phyloP scores from a whole-genome alignment of 2,329 filamentous ascomycete species.

The Aspergillus sp. region DNA sequence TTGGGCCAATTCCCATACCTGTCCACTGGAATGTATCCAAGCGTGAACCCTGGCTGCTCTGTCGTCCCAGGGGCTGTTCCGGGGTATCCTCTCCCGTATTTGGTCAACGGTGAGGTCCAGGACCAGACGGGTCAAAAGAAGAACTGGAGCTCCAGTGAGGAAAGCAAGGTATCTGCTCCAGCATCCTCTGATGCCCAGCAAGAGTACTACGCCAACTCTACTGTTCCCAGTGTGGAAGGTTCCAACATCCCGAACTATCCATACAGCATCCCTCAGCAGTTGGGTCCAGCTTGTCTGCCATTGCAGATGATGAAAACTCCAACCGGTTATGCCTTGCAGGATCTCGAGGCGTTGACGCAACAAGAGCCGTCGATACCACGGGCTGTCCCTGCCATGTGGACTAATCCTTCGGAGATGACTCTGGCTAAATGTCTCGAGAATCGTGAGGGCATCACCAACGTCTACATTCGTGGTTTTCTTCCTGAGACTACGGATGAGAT shows the following conservation, averaged over 20 bases:
- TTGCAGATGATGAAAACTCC: conserved; percentile 42
- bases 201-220: conserved; percentile 55
- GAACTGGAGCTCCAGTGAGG: conserved; percentile 37
- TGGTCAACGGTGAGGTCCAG: conserved; percentile 29
- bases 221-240: conserved; percentile 48
- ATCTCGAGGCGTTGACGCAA: conserved; percentile 59
- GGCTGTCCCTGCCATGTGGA: conserved; percentile 78
- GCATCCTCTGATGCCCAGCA: conserved; percentile 58
- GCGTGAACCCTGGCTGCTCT: conserved; percentile 24
- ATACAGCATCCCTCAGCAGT: conserved; percentile 60
- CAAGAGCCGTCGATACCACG: conserved; percentile 77
- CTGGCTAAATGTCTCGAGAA: conserved; percentile 94
- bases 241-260: conserved; percentile 42
- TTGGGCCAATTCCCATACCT: conserved; percentile 31
- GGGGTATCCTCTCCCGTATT: conserved; percentile 32
- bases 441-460: conserved; percentile 89
- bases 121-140: conserved; percentile 31
- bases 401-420: conserved; percentile 78
- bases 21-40: conserved; percentile 30
- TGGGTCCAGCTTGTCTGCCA: conserved; percentile 34
- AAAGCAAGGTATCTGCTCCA: conserved; percentile 48
- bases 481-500: conserved; percentile 93
- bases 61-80: conserved; percentile 26
- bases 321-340: conserved; percentile 40
- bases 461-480: conserved; percentile 94